phyloP scores from a whole-genome alignment of 1,139 yeast genomes.

The Sugiyamaella japonica region DNA sequence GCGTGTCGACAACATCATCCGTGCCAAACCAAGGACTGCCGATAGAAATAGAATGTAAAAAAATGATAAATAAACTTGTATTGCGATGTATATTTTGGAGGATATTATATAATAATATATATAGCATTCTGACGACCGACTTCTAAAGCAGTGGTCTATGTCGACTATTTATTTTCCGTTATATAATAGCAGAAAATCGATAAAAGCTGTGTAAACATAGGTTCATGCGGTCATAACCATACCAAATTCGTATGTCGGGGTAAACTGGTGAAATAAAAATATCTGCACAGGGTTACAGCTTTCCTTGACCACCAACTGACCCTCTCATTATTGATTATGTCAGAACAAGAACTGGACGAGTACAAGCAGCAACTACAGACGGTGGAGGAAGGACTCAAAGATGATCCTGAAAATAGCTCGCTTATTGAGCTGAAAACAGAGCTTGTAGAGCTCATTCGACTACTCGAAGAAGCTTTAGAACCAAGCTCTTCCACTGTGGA shows the following conservation, averaged over 20 bases:
- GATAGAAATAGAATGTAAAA: slow-evolving; percentile 55
- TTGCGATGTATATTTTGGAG: too few species aligned
- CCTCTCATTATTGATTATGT: slow-evolving; percentile 13
- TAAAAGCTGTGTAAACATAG: too few species aligned
- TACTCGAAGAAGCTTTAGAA: slow-evolving; percentile 31
- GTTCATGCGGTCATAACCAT: background rate
- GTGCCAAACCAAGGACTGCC: slow-evolving; percentile 97
- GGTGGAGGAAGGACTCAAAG: slow-evolving; percentile 36
- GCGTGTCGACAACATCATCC: slow-evolving; percentile 92
- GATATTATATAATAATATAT: too few species aligned
- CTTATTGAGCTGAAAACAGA: slow-evolving; percentile 38
- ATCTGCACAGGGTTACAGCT: background rate
- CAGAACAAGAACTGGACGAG: slow-evolving; percentile 38
- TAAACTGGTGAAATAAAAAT: background rate
- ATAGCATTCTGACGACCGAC: too few species aligned
- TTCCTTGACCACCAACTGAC: background rate
- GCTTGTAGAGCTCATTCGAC: slow-evolving; percentile 37
- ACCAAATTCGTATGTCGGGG: background rate
- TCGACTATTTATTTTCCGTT: too few species aligned
- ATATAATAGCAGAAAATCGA: too few species aligned
- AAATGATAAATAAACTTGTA: background rate
- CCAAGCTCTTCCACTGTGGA: background rate
- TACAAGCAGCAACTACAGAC: slow-evolving; percentile 39
- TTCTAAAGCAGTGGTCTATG: too few species aligned
- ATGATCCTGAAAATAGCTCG: slow-evolving; percentile 38